Evolutionary conservation across 805 yeast genomes (phyloP), one percentile per base, ranked within the genome.

Genomic region (Lachancea sp.): DNA sequence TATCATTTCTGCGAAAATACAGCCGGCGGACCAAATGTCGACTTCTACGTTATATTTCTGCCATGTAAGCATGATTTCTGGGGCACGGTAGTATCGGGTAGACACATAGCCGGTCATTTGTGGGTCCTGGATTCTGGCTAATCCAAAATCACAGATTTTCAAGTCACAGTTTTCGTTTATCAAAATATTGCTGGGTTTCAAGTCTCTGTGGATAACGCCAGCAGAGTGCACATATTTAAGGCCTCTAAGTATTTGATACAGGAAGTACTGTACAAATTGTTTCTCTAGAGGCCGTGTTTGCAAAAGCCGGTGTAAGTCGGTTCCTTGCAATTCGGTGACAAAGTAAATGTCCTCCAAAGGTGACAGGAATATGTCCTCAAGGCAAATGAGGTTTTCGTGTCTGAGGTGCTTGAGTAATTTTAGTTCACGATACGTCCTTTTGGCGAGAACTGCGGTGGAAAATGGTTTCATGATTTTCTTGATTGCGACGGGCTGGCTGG

Each of bases 71-170:
- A 90, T 90, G 64, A 90, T 90, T 62, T 90, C 98, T 2, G 98
- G 98, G 0, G 97, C 98, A 47, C 98, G 76, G 65, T 90, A 90
- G 69, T 88, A 90, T 56, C 98, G 67, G 3, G 98, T 90, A 4
- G 95, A 83, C 13, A 90, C 98, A 61, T 90, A 90, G 8, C 97
- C 98, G 1, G 97, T 90, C 98, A 90, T 90, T 63, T 90, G 97
- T 11, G 97, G 96, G 66, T 90, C 98, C 69, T 90, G 97, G 57
- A 90, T 84, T 60, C 98, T 76, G 24, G 97, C 97, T 45, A 90
- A 71, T 17, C 98, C 98, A 61, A 90, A 86, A 63, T 86, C 96
- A 66, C 95, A 86, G 53, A 86, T 86, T 63, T 86, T 86, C 59
- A 86, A 71, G 64, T 86, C 96, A 64, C 96, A 86, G 64, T 85